Conservation (phyloP, 805 yeast species). For the Candida ulmi region DNA sequence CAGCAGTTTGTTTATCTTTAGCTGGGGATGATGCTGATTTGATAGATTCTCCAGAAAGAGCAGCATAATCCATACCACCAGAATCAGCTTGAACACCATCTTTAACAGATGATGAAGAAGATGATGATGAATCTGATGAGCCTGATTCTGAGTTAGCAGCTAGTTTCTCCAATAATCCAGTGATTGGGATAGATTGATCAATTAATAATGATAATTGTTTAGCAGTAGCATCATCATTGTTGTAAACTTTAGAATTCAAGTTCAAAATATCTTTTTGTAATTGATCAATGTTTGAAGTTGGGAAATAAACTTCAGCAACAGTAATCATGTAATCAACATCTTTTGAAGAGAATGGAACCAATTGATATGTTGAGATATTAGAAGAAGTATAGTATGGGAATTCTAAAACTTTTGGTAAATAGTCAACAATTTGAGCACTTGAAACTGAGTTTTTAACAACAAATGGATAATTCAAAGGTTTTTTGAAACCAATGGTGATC, state of each 20-base stretch:
- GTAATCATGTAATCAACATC: constrained; percentile 66
- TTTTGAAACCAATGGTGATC: constrained; percentile 73
- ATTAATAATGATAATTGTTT: constrained; percentile 59
- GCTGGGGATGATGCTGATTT: neutral
- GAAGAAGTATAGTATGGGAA: constrained; percentile 44
- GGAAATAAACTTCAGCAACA: constrained; percentile 85
- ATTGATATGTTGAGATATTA: constrained; percentile 53
- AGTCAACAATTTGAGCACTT: constrained; percentile 81
- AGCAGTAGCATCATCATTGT: constrained; percentile 50
- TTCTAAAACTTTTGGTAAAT: constrained; percentile 68
- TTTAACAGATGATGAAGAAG: neutral
- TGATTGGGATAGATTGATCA: constrained; percentile 62
- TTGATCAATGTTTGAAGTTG: constrained; percentile 40
- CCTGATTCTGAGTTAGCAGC: constrained; percentile 13
- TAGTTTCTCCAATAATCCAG: constrained; percentile 30
- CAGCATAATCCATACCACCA: constrained; percentile 27
- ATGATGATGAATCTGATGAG: constrained; percentile 3
- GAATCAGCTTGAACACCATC: constrained; percentile 14
- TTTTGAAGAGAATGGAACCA: constrained; percentile 68
- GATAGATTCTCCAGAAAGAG: constrained; percentile 15
- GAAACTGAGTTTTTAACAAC: constrained; percentile 68
- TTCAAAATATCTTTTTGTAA: constrained; percentile 48
- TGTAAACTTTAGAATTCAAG: constrained; percentile 52
- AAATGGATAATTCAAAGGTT: constrained; percentile 77
- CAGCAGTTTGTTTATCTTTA: constrained; percentile 48